phyloP scores from a whole-genome alignment of 306 rosid species.

The Senna tora region DNA sequence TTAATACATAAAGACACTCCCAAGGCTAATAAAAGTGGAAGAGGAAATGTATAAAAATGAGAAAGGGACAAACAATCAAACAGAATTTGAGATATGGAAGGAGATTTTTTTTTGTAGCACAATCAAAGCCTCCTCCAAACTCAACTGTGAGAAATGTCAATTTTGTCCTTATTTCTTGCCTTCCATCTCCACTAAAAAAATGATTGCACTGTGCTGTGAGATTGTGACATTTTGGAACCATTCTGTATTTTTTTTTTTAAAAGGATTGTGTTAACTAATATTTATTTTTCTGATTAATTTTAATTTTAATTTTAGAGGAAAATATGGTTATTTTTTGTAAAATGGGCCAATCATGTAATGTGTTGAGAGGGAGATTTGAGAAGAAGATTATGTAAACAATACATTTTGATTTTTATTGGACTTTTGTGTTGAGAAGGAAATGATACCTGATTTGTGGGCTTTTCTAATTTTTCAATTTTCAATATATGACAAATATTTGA shows the following conservation, averaged over 20 bases:
- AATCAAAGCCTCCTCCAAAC: constrained; percentile 15
- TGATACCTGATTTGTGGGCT: constrained; percentile 31
- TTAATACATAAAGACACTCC: constrained; percentile 14
- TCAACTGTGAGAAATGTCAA: constrained; percentile 32
- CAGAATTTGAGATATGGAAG: constrained; percentile 7
- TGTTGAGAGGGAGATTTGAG: neutral
- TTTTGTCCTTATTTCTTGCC: constrained; percentile 35
- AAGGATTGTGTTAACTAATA: too few species aligned
- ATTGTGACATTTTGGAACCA: constrained; percentile 16
- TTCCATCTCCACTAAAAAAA: constrained; percentile 35
- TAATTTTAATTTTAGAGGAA: neutral
- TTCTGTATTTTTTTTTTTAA: neutral
- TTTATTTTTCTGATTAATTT: too few species aligned
- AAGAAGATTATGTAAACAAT: constrained; percentile 18
- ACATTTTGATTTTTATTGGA: constrained; percentile 24
- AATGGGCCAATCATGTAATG: neutral
- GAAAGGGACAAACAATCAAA: constrained; percentile 33
- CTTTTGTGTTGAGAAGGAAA: constrained; percentile 11
- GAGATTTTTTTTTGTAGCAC: constrained; percentile 34
- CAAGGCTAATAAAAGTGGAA: constrained; percentile 34
- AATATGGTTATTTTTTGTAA: constrained; percentile 19
- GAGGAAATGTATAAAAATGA: constrained; percentile 7
- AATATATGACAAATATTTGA: constrained; percentile 20
- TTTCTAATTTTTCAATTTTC: constrained; percentile 14
- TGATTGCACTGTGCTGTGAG: constrained; percentile 25